Conservation (phyloP, 2,329 filamentous ascomycete genomes). For the Chaetomiaceae sp. region DNA sequence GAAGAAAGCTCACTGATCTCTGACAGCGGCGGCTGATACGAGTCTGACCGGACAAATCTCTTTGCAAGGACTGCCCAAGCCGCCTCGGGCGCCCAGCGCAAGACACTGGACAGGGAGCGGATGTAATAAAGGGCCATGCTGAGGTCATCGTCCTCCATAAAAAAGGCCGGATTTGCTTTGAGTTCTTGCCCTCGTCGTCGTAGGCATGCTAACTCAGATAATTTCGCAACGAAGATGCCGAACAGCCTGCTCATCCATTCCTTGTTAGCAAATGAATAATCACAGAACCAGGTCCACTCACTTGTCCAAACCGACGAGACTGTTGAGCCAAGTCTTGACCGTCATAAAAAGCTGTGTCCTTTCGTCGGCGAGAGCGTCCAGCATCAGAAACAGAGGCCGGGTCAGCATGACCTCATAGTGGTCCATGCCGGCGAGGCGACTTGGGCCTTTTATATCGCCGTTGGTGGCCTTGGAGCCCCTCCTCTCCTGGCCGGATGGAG, state of each 20-base stretch:
- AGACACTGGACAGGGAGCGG: slow-evolving; percentile 65
- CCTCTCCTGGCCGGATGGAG: slow-evolving; percentile 43
- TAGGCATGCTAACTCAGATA: slow-evolving; percentile 52
- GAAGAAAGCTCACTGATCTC: slow-evolving; percentile 47
- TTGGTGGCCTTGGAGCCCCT: slow-evolving; percentile 43
- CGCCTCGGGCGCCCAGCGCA: slow-evolving; percentile 62
- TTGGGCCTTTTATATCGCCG: slow-evolving; percentile 32
- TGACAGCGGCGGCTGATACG: slow-evolving; percentile 40
- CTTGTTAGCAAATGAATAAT: slow-evolving; percentile 13
- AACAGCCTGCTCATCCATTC: slow-evolving; percentile 53
- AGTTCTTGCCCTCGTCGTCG: slow-evolving; percentile 30
- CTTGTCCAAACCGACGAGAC: slow-evolving; percentile 58
- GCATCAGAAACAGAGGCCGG: slow-evolving; percentile 72
- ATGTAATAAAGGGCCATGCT: slow-evolving; percentile 76
- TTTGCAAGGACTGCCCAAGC: slow-evolving; percentile 68
- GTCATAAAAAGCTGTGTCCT: slow-evolving; percentile 70
- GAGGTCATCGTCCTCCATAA: slow-evolving; percentile 60
- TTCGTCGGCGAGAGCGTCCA: slow-evolving; percentile 73
- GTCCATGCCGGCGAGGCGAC: slow-evolving; percentile 50
- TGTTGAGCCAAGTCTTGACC: slow-evolving; percentile 75
- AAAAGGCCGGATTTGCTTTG: slow-evolving; percentile 30
- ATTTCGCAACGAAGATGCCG: slow-evolving; percentile 54
- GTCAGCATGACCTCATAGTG: slow-evolving; percentile 71
- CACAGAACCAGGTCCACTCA: slow-evolving; percentile 31
- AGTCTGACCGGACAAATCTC: slow-evolving; percentile 47